These are phyloP conservation scores for Pseudogymnoascus sp. DNA, from an alignment of 2,329 filamentous ascomycete genomes.

Conservation along the genomic window DNA sequence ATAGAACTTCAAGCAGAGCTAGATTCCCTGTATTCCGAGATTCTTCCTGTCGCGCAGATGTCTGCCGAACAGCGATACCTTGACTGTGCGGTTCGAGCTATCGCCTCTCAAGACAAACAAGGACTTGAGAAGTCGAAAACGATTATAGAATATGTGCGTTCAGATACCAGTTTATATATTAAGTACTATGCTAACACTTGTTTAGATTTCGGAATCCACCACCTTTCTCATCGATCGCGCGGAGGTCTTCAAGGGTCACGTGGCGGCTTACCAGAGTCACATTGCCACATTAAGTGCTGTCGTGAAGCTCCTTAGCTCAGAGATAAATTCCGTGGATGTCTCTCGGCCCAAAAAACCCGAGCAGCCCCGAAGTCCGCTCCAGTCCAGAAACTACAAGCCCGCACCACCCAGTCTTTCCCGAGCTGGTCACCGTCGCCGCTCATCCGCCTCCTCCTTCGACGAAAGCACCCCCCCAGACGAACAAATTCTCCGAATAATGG, in stretches of 20 bases:
- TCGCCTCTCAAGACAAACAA: conserved; percentile 38
- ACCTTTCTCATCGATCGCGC: conserved; percentile 44
- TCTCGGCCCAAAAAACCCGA: conserved; percentile 10
- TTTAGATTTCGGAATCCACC: conserved; percentile 46
- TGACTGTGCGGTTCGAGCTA: conserved; percentile 47
- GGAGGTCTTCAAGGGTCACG: conserved; percentile 34
- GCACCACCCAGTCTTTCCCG: conserved; percentile 23
- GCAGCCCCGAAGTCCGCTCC: conserved; percentile 12
- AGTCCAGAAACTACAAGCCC: conserved; percentile 17
- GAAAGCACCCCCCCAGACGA: conserved; percentile 28
- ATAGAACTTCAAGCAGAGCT: conserved; percentile 54
- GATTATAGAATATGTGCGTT: conserved; percentile 45
- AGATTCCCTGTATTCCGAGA: conserved; percentile 62
- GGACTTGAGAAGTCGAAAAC: conserved; percentile 39
- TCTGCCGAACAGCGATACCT: conserved; percentile 61
- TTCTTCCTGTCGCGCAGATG: conserved; percentile 64
- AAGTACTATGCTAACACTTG: not conserved
- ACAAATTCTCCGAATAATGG: conserved; percentile 42
- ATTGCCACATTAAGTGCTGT: conserved; percentile 35
- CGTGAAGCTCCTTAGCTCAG: conserved; percentile 37
- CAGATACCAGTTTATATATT: not conserved
- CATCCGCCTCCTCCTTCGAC: conserved; percentile 34
- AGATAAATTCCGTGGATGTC: conserved; percentile 28
- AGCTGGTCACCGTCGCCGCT: conserved; percentile 21
- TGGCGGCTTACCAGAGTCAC: conserved; percentile 42